Base-by-base conservation (phyloP, 192 early-diverging fungal genomes). In the Dissophora globulifera region DNA sequence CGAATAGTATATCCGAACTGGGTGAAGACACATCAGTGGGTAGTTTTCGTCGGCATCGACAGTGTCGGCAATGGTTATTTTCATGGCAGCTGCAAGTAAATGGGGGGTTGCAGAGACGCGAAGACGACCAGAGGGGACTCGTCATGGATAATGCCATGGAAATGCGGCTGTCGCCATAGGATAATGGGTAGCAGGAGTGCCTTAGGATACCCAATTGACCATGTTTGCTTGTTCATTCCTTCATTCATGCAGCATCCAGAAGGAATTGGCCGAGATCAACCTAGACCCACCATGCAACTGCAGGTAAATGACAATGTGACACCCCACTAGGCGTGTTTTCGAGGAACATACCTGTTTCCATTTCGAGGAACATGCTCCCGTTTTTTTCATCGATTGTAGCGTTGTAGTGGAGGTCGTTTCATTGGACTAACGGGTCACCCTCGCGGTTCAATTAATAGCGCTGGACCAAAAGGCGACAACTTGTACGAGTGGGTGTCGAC, bases 401-500 rank as follows among this genome's bases (percentile, higher is more conserved):
- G n/a, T n/a, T n/a, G n/a, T n/a, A n/a, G n/a, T n/a, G n/a, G n/a
- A n/a, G n/a, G n/a, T n/a, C n/a, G n/a, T n/a, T n/a, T n/a, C n/a
- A n/a, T n/a, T n/a, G n/a, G n/a, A n/a, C n/a, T 13, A 22, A 50
- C n/a, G 19, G 1, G 4, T 57, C n/a, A 9, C 26, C 17, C 29
- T 31, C 22, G 29, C 11, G 23, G 6, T 54, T 46, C 8, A 35
- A 13, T 41, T 40, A 20, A 17, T 75, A 93, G 92, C 71, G 97
- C 97, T 43, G 94, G 96, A 25, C 96, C 97, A 9, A 96, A 96
- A 62, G 95, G 94, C 29, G 96, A 97, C 78, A 95, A 95, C 54
- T 81, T 98, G 33, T 97, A 94, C 76, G 94, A 98, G 68, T 98
- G 97, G 97, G 90, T 93, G 4, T 91, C 96, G 19, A 97, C 97